Evolutionary conservation across 768 basidiomycete genomes (phyloP).

Genomic region (Auricularia auricula-judae): DNA sequence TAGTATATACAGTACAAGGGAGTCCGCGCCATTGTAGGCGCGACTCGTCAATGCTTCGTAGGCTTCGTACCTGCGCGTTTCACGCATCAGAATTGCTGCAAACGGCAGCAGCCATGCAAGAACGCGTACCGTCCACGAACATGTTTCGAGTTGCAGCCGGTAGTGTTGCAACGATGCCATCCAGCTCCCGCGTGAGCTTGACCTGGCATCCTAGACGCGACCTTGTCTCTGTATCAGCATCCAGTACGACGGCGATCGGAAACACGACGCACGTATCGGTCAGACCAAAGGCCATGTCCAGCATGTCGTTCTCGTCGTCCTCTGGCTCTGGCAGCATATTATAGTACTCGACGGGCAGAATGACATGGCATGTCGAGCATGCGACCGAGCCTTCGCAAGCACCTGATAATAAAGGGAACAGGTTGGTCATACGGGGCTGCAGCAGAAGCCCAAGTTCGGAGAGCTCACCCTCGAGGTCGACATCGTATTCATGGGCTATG

Average conservation of each 20-base stretch:
- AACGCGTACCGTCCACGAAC: slow-evolving; percentile 74
- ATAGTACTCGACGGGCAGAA: slow-evolving; percentile 70
- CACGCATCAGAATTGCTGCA: neutral
- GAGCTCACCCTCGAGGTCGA: slow-evolving; percentile 81
- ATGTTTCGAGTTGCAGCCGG: slow-evolving; percentile 93
- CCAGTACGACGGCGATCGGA: neutral
- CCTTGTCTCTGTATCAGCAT: slow-evolving; percentile 13
- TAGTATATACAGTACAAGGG: too few species aligned
- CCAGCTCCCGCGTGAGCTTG: slow-evolving; percentile 65
- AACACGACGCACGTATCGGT: slow-evolving; percentile 65
- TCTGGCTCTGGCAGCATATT: slow-evolving; percentile 85
- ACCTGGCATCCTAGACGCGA: slow-evolving; percentile 40
- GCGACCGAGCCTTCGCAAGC: slow-evolving; percentile 96
- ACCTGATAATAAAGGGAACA: slow-evolving; percentile 34
- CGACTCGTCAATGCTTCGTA: slow-evolving; percentile 28
- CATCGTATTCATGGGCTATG: slow-evolving; percentile 89
- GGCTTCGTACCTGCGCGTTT: slow-evolving; percentile 34
- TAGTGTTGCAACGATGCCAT: slow-evolving; percentile 75
- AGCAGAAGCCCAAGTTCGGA: too few species aligned
- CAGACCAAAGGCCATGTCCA: slow-evolving; percentile 95
- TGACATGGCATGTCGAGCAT: slow-evolving; percentile 95
- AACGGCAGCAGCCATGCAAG: neutral
- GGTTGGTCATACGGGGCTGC: neutral
- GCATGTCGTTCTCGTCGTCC: slow-evolving; percentile 97
- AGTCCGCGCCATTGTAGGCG: neutral